Conservation (phyloP, 2,329 filamentous ascomycete genomes). For the Lecanicillium sp. region DNA sequence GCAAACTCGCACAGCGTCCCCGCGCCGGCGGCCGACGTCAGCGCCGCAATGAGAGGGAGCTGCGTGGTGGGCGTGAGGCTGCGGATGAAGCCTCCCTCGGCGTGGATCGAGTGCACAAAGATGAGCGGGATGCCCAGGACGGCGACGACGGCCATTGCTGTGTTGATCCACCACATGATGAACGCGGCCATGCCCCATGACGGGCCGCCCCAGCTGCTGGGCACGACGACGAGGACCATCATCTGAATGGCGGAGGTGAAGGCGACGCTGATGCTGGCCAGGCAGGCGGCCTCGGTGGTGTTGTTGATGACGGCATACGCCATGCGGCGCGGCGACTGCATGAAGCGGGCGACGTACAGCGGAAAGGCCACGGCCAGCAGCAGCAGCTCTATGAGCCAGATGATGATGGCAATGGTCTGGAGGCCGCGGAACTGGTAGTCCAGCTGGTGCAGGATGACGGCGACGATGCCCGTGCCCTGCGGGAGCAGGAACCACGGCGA, state of each 20-base stretch:
- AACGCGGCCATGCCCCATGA: slow-evolving; percentile 21
- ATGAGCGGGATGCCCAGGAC: slow-evolving; percentile 25
- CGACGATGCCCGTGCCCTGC: slow-evolving; percentile 28
- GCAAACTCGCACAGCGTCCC: slow-evolving; percentile 24
- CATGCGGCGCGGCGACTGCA: slow-evolving; percentile 23
- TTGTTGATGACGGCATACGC: slow-evolving; percentile 18
- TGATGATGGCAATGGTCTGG: slow-evolving; percentile 24
- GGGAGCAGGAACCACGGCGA: slow-evolving; percentile 23
- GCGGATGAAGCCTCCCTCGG: slow-evolving; percentile 18
- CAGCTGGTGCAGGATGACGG: slow-evolving; percentile 25
- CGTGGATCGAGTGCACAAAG: slow-evolving; percentile 26
- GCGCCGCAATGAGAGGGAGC: slow-evolving; percentile 28
- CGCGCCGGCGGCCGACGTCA: slow-evolving; percentile 28
- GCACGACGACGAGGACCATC: slow-evolving; percentile 14
- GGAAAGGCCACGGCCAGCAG: slow-evolving; percentile 19
- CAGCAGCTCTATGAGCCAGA: slow-evolving; percentile 29
- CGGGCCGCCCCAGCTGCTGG: neutral
- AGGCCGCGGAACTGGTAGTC: slow-evolving; percentile 32
- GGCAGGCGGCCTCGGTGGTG: slow-evolving; percentile 27
- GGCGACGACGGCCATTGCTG: slow-evolving; percentile 21
- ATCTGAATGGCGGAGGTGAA: slow-evolving; percentile 19
- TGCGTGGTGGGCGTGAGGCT: slow-evolving; percentile 24
- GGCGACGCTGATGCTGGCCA: slow-evolving; percentile 28
- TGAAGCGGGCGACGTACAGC: slow-evolving; percentile 23
- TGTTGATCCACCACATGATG: slow-evolving; percentile 33